Evolutionary conservation across 805 yeast genomes (phyloP).

Genomic region (Saccharomycopsis vini): DNA sequence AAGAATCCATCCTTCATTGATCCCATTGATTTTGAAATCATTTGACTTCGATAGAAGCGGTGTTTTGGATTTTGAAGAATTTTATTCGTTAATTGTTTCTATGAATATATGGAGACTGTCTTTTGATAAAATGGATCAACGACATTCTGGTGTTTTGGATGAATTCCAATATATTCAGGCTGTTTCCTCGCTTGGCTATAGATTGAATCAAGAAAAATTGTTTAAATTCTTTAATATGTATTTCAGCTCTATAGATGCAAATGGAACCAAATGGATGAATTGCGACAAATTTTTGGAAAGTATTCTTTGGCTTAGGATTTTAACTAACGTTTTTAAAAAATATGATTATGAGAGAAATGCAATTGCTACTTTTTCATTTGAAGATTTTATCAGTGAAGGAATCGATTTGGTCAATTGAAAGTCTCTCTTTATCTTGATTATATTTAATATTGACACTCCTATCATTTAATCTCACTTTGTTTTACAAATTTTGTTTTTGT

Average conservation of each 20-base stretch:
- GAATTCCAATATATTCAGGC: constrained; percentile 56
- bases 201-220: constrained; percentile 48
- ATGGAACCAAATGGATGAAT: constrained; percentile 35
- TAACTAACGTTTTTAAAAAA: constrained; percentile 71
- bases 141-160: constrained; percentile 49
- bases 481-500: too few species aligned
- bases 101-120: constrained; percentile 56
- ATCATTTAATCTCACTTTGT: too few species aligned
- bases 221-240: constrained; percentile 49
- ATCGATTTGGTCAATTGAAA: constrained; percentile 27
- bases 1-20: constrained; percentile 50
- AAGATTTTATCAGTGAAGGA: constrained; percentile 51
- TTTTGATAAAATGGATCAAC: constrained; percentile 50
- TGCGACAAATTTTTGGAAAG: constrained; percentile 78
- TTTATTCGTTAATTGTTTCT: constrained; percentile 60
- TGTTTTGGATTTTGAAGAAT: constrained; percentile 48
- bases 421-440: too few species aligned
- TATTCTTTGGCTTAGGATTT: constrained; percentile 61
- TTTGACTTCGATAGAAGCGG: constrained; percentile 43
- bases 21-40: constrained; percentile 51
- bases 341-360: constrained; percentile 70
- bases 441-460: too few species aligned
- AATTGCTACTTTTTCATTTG: constrained; percentile 52
- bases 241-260: constrained; percentile 27
- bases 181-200: constrained; percentile 56